Base-by-base conservation (phyloP, 164 flowering plant species). In the Pachysandra terminalis region DNA sequence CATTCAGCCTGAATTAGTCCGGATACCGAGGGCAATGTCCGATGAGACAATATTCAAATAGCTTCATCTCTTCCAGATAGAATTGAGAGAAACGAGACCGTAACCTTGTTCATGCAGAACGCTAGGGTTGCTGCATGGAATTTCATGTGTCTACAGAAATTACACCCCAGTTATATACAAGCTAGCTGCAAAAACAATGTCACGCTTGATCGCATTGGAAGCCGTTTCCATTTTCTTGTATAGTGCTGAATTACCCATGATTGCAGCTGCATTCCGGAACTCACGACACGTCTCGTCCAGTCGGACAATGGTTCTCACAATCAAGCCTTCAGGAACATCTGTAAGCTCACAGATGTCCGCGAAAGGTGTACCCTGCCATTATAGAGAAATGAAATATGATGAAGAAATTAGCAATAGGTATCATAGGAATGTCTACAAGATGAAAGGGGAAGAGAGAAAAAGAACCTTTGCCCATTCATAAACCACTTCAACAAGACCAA, bases 401-500 rank as follows among this genome's bases (percentile, higher is more conserved):
- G 54, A 17, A 58, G 26, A 19, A 40, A 40, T 66, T 17, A 57
- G 22, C 19, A 32, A n/a, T 27, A 26, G 9, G 12, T 0, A 5
- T 25, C 32, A 63, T 13, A 64, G 13, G 40, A 59, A 54, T 35
- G 15, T 51, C 10, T 0, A 22, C 12, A 53, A 45, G 56, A 48
- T 22, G 52, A 32, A 32, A 45, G 56, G 56, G 12, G 52, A n/a
- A n/a, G n/a, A n/a, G n/a, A 54, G 23, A 40, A 24, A 19, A 61
- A 32, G n/a, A 72, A 92, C 97, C 97, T 96, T 93, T 70, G 98
- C 99, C 99, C 99, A 96, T 77, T 93, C 99, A 70, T 96, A 93
- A 54, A 96, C 98, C 35, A 96, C 99, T 86, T 93, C 93, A 25
- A 96, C 90, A 8, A 96, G 95, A 70, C 99, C 98, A 71, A 93